phyloP scores from a whole-genome alignment of 176 grass and related monocot genomes.

The Oryza nivara region DNA sequence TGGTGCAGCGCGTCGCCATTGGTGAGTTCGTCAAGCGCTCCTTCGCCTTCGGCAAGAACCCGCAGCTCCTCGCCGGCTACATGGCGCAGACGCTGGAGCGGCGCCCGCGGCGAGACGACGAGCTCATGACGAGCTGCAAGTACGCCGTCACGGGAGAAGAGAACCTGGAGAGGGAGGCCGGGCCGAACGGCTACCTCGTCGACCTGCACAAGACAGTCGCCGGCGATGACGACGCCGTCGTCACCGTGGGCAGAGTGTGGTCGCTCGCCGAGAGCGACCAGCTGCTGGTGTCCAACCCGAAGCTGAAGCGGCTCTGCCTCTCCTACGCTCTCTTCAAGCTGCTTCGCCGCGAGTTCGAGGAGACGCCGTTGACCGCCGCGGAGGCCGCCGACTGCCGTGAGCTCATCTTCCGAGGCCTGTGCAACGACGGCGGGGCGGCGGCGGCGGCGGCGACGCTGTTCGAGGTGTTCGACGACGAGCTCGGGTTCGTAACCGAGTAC shows the following conservation, averaged over 20 bases:
- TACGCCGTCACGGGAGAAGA: slow-evolving; percentile 35
- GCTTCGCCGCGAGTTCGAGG: slow-evolving; percentile 1
- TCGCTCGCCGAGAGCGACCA: neutral
- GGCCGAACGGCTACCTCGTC: neutral
- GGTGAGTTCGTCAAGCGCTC: slow-evolving; percentile 1
- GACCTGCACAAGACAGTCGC: neutral
- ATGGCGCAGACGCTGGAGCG: neutral
- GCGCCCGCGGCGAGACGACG: neutral
- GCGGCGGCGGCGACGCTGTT: neutral
- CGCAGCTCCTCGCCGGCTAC: slow-evolving; percentile 3
- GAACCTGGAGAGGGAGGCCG: neutral
- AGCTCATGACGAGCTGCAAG: neutral
- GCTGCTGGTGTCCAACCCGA: neutral
- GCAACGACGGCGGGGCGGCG: neutral
- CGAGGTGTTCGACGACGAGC: slow-evolving; percentile 14
- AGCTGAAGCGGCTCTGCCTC: slow-evolving; percentile 26
- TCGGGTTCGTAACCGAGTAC: slow-evolving; percentile 25
- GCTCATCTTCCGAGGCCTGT: neutral
- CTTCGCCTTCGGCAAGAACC: slow-evolving; percentile 22
- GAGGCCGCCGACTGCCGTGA: neutral
- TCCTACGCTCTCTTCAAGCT: slow-evolving; percentile 29
- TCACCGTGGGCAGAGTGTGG: slow-evolving; percentile 18
- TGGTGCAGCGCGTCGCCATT: neutral
- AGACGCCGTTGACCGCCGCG: neutral
- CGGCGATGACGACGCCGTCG: neutral